phyloP scores from a whole-genome alignment of 2,329 filamentous ascomycete genomes.

The Tolypocladium inflatum region DNA sequence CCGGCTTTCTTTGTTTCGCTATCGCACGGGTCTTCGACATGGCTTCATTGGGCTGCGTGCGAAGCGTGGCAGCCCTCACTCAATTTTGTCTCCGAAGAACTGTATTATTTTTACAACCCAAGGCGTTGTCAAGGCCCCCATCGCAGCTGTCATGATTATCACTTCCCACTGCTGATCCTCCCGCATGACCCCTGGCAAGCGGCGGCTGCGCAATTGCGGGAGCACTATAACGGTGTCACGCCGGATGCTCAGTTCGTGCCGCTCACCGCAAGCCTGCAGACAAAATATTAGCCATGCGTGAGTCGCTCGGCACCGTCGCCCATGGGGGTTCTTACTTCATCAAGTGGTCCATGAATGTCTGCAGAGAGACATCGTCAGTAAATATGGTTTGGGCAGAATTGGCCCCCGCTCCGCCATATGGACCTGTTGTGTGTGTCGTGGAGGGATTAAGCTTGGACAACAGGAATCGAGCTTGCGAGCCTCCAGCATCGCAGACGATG shows the following conservation, averaged over 20 bases:
- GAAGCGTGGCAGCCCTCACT: not conserved
- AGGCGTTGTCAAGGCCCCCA: not conserved
- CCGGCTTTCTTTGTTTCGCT: not conserved
- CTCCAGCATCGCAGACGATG: slow-evolving; percentile 97
- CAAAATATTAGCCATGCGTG: slow-evolving; percentile 6
- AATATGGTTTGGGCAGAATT: slow-evolving; percentile 97
- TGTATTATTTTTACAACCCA: not conserved
- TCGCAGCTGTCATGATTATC: not conserved
- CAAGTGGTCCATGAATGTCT: slow-evolving; percentile 98
- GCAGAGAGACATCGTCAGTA: slow-evolving; percentile 93
- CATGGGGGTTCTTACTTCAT: slow-evolving; percentile 68
- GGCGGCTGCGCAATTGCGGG: not conserved
- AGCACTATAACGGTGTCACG: not conserved
- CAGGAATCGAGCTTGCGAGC: slow-evolving; percentile 93
- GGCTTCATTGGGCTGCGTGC: not conserved
- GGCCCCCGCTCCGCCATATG: slow-evolving; percentile 76
- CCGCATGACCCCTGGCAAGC: not conserved
- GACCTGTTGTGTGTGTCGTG: slow-evolving; percentile 88
- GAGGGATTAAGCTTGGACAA: slow-evolving; percentile 95
- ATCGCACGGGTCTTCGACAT: not conserved
- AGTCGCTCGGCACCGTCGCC: too few relatives aligned
- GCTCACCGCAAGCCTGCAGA: slow-evolving; percentile 47
- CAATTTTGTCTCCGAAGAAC: not conserved
- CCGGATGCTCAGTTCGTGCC: slow-evolving; percentile 45
- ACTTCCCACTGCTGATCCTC: not conserved